phyloP scores from a whole-genome alignment of 257 asterid genomes.

The Ligustrum vulgare region DNA sequence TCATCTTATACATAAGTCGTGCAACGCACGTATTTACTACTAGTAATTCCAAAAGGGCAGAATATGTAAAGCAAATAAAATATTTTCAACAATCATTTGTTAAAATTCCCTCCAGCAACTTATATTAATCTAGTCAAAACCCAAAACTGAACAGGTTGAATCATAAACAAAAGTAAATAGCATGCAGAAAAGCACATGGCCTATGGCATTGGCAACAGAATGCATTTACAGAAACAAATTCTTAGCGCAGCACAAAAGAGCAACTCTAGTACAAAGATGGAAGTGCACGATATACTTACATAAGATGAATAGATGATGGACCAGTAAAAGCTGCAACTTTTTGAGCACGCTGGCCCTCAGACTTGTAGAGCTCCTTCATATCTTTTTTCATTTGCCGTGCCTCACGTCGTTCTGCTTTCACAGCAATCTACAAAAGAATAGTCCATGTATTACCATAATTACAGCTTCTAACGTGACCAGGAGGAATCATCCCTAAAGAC shows the following conservation, averaged over 20 bases:
- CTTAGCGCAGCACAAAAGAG: slow-evolving; percentile 14
- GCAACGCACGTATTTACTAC: too few relatives aligned
- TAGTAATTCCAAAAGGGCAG: background rate
- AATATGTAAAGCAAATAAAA: background rate
- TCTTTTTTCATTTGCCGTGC: slow-evolving; percentile 82
- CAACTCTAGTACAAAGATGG: background rate
- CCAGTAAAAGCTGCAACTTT: slow-evolving; percentile 88
- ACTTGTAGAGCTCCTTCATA: slow-evolving; percentile 66
- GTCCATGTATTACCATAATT: background rate
- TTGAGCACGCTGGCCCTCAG: slow-evolving; percentile 81
- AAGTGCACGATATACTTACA: slow-evolving; percentile 45
- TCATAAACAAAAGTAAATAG: background rate
- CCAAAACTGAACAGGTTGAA: background rate
- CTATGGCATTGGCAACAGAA: background rate
- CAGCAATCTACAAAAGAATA: slow-evolving; percentile 63
- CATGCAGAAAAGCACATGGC: background rate
- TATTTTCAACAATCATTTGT: background rate
- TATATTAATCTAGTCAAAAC: background rate
- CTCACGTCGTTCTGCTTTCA: slow-evolving; percentile 85
- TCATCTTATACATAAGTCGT: too few relatives aligned
- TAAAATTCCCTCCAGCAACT: too few relatives aligned
- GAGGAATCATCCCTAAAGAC: background rate
- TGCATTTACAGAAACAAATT: background rate
- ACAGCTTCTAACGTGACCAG: background rate
- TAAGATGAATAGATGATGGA: slow-evolving; percentile 85